Percentiles rank a stretch among this genome's conserved stretches.
Conservation (phyloP, 495 filamentous ascomycete species). For the Astrocystis sublimbata region DNA sequence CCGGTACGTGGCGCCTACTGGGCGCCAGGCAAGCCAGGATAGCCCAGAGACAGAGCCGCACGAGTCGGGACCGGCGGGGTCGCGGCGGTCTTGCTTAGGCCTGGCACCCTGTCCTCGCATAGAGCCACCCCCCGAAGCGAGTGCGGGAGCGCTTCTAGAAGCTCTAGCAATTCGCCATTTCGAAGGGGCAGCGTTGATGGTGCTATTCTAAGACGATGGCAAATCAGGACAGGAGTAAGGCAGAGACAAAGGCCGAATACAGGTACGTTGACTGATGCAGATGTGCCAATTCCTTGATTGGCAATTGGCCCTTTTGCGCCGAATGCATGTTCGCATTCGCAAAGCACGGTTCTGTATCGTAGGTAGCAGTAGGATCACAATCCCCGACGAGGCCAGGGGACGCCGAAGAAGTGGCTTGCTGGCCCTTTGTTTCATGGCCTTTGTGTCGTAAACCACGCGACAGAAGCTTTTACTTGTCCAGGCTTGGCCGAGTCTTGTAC, state of each 20-base stretch:
- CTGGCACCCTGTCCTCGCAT: background rate
- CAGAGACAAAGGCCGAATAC: background rate
- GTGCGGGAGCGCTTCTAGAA: background rate
- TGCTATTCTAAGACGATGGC: background rate
- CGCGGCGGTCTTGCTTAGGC: background rate
- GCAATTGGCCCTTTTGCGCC: no score
- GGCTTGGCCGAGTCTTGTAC: background rate
- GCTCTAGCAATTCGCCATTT: background rate
- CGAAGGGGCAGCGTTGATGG: background rate
- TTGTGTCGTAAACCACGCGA: background rate
- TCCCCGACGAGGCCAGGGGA: background rate
- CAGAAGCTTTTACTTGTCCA: background rate
- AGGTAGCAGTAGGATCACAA: background rate
- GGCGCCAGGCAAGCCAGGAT: no score
- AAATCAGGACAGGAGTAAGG: background rate
- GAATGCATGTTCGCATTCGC: no score
- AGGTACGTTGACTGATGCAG: background rate
- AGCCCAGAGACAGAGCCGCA: conserved; percentile 3
- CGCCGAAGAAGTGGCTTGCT: background rate
- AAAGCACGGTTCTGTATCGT: background rate
- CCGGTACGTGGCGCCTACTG: background rate
- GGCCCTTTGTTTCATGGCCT: background rate
- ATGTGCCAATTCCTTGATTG: no score
- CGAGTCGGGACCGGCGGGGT: background rate
- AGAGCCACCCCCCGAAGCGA: background rate